These are phyloP conservation scores for Umbelopsis isabellina DNA, from an alignment of 192 early-diverging fungal genomes.

Conservation along the genomic window DNA sequence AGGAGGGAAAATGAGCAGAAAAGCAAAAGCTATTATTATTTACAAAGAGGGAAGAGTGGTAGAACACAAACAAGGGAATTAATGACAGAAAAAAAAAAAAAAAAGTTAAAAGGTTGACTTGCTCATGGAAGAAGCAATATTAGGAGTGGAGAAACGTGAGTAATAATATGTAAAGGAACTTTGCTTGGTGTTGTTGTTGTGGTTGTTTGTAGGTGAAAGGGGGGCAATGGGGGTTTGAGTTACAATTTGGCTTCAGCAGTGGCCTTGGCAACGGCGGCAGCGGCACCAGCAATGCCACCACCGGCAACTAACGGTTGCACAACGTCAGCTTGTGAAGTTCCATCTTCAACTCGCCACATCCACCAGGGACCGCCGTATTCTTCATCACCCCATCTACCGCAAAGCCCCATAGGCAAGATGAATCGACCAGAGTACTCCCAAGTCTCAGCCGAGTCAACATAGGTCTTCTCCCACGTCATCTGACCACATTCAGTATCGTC, in stretches of 20 bases:
- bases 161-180: background rate
- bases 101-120: too few relatives aligned
- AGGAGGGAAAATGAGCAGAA: background rate
- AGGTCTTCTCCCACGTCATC: slow-evolving; percentile 41
- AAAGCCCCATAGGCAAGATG: slow-evolving; percentile 36
- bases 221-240: background rate
- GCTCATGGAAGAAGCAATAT: too few relatives aligned
- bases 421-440: slow-evolving; percentile 45
- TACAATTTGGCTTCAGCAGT: slow-evolving; percentile 14
- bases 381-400: slow-evolving; percentile 44
- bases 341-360: slow-evolving; percentile 37
- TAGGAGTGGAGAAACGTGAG: too few relatives aligned
- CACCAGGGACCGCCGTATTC: slow-evolving; percentile 46
- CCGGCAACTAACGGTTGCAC: slow-evolving; percentile 7
- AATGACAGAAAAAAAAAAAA: too few relatives aligned
- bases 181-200: background rate
- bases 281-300: background rate
- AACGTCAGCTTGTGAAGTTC: slow-evolving; percentile 17
- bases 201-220: background rate
- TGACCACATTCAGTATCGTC: slow-evolving; percentile 43
- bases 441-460: slow-evolving; percentile 35
- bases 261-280: slow-evolving; percentile 15
- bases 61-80: too few relatives aligned
- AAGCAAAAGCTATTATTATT: background rate
- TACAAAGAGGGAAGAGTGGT: too few relatives aligned